Evolutionary conservation across 495 filamentous ascomycete species (phyloP).

Genomic region (Penicillium arizonense): DNA sequence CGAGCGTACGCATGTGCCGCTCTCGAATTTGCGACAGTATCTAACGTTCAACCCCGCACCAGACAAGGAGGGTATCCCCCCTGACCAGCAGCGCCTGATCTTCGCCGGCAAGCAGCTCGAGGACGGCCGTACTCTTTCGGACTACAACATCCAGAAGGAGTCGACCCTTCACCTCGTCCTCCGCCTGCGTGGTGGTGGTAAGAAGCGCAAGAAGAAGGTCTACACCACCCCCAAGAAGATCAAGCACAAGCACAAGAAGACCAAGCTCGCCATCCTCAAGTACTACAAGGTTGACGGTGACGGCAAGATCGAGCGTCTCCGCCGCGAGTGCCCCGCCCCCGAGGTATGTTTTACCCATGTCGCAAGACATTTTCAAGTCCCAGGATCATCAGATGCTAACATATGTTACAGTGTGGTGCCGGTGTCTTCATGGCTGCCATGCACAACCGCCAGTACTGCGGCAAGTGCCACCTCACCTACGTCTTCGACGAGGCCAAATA

Average conservation of each 20-base stretch:
- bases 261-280: conserved; percentile 99
- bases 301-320: conserved; percentile 99
- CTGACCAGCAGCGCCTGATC: conserved; percentile 99
- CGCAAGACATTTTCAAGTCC: conserved; percentile 1
- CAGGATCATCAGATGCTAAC: conserved; percentile 28
- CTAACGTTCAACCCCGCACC: conserved; percentile 13
- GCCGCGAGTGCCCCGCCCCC: conserved; percentile 91
- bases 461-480: conserved; percentile 98
- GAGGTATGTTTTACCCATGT: conserved; percentile 59
- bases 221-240: conserved; percentile 99
- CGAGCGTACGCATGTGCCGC: not conserved
- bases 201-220: conserved; percentile 99
- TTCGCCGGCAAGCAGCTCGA: conserved; percentile 99
- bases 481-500: conserved; percentile 90
- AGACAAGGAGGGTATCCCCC: conserved; percentile 99
- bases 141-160: conserved; percentile 99
- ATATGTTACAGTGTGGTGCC: conserved; percentile 75
- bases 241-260: conserved; percentile 99
- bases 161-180: conserved; percentile 98
- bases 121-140: conserved; percentile 97
- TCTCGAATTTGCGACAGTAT: not conserved
- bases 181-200: conserved; percentile 91
- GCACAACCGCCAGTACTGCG: conserved; percentile 99
- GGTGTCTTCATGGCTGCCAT: conserved; percentile 99
- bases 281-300: conserved; percentile 99